Conservation (phyloP, 164 flowering plant species). For the Dillenia suffruticosa region DNA sequence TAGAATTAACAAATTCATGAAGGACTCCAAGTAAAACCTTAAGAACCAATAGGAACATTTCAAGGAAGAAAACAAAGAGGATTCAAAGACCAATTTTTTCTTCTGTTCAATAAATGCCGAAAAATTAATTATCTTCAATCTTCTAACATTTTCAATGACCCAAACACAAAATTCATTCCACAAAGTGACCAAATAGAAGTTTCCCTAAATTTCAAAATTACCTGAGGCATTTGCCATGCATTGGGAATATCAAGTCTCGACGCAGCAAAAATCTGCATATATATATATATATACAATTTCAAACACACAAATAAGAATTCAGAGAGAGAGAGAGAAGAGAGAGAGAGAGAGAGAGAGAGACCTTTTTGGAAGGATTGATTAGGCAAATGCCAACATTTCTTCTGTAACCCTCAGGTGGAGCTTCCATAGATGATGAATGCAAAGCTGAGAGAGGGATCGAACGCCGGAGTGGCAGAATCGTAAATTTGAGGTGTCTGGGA, state of each 20-base stretch:
- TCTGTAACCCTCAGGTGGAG: slow-evolving; percentile 79
- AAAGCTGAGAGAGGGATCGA: slow-evolving; percentile 9
- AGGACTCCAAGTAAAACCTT: neutral
- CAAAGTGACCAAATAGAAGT: too few species aligned
- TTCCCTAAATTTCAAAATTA: slow-evolving; percentile 3
- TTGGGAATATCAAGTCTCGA: slow-evolving; percentile 68
- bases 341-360: slow-evolving; percentile 2
- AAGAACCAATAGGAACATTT: neutral
- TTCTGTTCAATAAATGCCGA: too few species aligned
- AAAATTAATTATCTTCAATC: too few species aligned
- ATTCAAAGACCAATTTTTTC: too few species aligned
- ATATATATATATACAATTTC: neutral
- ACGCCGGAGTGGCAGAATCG: slow-evolving; percentile 6
- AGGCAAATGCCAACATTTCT: slow-evolving; percentile 91
- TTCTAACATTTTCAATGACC: too few species aligned
- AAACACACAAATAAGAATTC: neutral
- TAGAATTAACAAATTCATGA: too few species aligned
- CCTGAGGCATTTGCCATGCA: slow-evolving; percentile 97
- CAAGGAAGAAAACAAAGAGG: too few species aligned
- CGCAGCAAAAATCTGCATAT: slow-evolving; percentile 61
- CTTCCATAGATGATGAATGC: slow-evolving; percentile 54
- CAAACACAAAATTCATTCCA: too few species aligned
- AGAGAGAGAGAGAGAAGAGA: slow-evolving; percentile 1
- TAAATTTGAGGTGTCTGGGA: slow-evolving; percentile 5
- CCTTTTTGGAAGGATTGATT: slow-evolving; percentile 64